Percentiles rank a stretch among this genome's conserved stretches.
These are phyloP conservation scores for Mucuna pruriens DNA, from an alignment of 306 rosid species.

Conservation along the genomic window DNA sequence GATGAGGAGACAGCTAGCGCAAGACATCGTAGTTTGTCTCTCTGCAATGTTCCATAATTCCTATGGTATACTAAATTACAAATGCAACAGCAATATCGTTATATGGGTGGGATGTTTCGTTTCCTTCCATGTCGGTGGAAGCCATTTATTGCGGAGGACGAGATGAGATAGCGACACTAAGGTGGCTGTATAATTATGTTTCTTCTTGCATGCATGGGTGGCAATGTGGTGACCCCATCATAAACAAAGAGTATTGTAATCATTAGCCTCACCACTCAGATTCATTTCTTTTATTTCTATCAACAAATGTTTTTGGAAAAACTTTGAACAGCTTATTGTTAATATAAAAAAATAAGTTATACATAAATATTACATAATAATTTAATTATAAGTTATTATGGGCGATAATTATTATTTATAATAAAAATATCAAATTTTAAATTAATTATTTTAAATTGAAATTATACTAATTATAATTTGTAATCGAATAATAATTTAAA, in stretches of 20 bases:
- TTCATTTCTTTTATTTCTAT: not conserved
- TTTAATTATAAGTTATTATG: too few relatives aligned
- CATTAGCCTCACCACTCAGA: not conserved
- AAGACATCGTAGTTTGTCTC: not conserved
- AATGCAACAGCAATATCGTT: not conserved
- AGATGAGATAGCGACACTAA: not conserved
- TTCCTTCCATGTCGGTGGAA: slow-evolving; percentile 18
- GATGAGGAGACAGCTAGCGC: not conserved
- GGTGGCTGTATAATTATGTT: not conserved
- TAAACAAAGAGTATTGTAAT: not conserved
- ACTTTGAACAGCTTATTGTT: too few relatives aligned
- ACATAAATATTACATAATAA: too few relatives aligned
- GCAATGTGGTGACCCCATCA: not conserved
- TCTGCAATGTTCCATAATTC: not conserved
- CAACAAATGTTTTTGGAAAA: not conserved
- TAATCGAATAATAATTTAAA: too few relatives aligned
- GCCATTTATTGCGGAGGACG: not conserved
- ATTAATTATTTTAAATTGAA: too few relatives aligned
- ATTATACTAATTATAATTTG: too few relatives aligned
- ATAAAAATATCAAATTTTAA: too few relatives aligned
- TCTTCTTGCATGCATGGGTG: not conserved
- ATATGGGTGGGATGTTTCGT: not conserved
- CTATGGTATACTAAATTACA: not conserved
- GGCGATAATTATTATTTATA: too few relatives aligned
- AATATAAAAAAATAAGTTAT: too few relatives aligned